Conservation (phyloP, 306 rosid species). For the Pachyrhizus erosus region DNA sequence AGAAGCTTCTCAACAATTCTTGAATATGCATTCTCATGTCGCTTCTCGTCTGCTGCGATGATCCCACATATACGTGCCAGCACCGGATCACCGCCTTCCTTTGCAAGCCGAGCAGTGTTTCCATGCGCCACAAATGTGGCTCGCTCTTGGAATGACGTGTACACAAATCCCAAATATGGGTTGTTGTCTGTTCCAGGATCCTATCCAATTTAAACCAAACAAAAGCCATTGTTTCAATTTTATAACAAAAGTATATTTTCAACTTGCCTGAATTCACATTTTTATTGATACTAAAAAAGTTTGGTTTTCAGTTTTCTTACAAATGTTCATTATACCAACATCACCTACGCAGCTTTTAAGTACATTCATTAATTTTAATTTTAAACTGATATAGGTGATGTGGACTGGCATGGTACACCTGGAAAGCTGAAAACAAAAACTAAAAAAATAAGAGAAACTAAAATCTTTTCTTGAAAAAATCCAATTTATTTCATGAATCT, state of each 20-base stretch:
- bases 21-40: neutral
- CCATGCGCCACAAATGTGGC: slow-evolving; percentile 48
- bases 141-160: slow-evolving; percentile 13
- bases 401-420: no score
- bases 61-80: slow-evolving; percentile 65
- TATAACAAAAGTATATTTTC: no score
- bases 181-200: slow-evolving; percentile 54
- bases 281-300: no score
- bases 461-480: neutral
- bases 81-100: slow-evolving; percentile 56
- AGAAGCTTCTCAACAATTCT: slow-evolving; percentile 53
- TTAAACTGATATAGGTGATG: neutral
- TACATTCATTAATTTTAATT: no score
- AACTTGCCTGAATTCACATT: no score
- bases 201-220: slow-evolving; percentile 32
- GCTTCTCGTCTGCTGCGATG: slow-evolving; percentile 70
- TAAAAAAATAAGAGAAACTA: neutral
- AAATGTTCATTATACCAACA: no score
- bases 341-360: no score
- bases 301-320: no score
- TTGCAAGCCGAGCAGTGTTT: slow-evolving; percentile 79
- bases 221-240: neutral
- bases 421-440: no score
- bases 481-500: neutral
- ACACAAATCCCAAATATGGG: neutral